Base-by-base conservation (phyloP, 768 basidiomycete species). In the Tylopilus vinaceipallidus region DNA sequence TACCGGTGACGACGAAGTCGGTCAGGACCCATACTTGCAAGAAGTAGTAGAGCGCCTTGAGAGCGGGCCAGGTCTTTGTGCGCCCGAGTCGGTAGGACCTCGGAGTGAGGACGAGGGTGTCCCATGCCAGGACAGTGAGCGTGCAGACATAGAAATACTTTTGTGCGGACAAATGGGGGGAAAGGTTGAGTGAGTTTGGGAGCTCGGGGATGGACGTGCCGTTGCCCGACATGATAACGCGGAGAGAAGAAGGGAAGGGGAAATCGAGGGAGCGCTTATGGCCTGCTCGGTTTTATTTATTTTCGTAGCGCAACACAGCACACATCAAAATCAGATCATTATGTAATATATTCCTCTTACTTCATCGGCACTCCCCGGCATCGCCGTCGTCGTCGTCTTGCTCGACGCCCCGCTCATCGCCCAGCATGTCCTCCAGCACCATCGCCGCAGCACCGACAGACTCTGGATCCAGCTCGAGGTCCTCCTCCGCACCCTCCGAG, bases 71-170 rank as follows among this genome's bases (percentile, higher is more conserved):
- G 22, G 77, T 73, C 41, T 71, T 69, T 11, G 76, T 71, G 57
- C 78, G 80, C 53, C 82, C 64, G 50, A 93, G 81, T 24, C 83
- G 79, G 80, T 83, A 91, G 40, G 85, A 83, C 47, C 90, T 73
- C 0, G 90, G 90, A 9, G 84, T 84, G 42, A 93, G 79, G 30
- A 93, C 90, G 59, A 93, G 82, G 30, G 89, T 84, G 60, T 93
- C 90, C 90, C 91, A 92, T 7, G 90, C 90, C 0, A 89, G 86
- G 48, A 93, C 88, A 46, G 90, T 93, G 54, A 93, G 81, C 0
- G 90, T 89, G 73, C 90, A 93, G 55, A 92, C 91, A 40, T 88
- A 81, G 65, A 92, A 91, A 60, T 93, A 93, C 69, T 92, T 91
- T 76, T 91, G 90, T 0, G 90, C 90, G 26, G 79, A 81, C 30